Conservation (phyloP, 148 eudicot genomes). For the Nepenthes mirabilis region DNA sequence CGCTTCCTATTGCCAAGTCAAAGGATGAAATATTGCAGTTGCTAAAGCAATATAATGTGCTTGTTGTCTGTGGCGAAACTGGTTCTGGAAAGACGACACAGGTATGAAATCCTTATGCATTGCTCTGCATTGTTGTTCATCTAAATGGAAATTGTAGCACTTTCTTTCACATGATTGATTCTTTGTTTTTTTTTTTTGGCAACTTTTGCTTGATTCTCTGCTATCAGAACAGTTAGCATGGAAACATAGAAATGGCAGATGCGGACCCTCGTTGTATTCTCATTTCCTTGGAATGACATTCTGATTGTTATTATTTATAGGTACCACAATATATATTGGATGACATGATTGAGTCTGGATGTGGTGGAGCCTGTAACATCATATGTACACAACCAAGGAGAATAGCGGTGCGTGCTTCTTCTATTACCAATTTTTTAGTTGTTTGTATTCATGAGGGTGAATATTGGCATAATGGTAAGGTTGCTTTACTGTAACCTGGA, state of each 20-base stretch:
- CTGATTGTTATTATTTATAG: slow-evolving; percentile 31
- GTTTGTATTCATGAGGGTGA: background rate
- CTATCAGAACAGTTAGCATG: too few relatives aligned
- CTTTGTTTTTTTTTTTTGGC: too few relatives aligned
- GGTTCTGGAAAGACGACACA: slow-evolving; percentile 99
- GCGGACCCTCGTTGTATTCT: background rate
- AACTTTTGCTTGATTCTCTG: too few relatives aligned
- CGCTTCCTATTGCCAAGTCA: slow-evolving; percentile 74
- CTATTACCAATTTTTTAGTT: slow-evolving; percentile 1
- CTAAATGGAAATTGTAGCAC: background rate
- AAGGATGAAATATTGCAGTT: slow-evolving; percentile 53
- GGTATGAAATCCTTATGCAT: slow-evolving; percentile 20
- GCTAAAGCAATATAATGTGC: slow-evolving; percentile 58
- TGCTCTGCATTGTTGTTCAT: background rate
- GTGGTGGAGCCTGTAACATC: slow-evolving; percentile 75
- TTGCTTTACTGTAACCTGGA: too few relatives aligned
- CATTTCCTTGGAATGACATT: background rate
- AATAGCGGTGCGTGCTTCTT: slow-evolving; percentile 61
- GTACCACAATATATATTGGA: slow-evolving; percentile 95
- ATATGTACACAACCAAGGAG: slow-evolving; percentile 95
- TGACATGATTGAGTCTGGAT: slow-evolving; percentile 81
- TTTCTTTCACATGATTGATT: too few relatives aligned
- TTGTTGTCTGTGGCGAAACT: slow-evolving; percentile 91
- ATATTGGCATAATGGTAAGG: too few relatives aligned
- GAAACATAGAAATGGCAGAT: background rate